phyloP scores from a whole-genome alignment of 345 rosid species.

The Microcos paniculata region DNA sequence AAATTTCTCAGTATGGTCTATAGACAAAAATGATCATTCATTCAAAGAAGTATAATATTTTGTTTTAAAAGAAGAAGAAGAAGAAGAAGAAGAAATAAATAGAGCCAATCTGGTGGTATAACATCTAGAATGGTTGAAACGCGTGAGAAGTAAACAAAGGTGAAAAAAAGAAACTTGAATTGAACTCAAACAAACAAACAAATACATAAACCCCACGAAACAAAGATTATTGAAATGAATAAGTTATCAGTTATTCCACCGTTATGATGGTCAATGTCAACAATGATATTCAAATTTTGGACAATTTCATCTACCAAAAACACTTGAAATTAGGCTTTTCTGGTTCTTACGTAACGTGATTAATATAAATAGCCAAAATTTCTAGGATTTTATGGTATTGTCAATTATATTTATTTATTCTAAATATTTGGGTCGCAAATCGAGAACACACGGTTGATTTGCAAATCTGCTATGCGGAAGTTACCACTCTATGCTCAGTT shows the following conservation, averaged over 20 bases:
- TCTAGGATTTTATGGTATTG: not conserved
- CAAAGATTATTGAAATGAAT: not conserved
- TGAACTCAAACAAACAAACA: not conserved
- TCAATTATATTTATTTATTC: no score
- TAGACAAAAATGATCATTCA: no score
- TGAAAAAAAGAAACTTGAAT: not conserved
- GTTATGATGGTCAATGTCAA: not conserved
- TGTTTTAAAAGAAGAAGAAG: not conserved
- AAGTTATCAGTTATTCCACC: not conserved
- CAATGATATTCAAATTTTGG: not conserved
- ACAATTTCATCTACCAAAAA: not conserved
- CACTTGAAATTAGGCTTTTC: not conserved
- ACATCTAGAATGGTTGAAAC: not conserved
- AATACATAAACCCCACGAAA: not conserved
- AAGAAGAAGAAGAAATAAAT: no score
- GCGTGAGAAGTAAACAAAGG: not conserved
- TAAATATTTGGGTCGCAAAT: not conserved
- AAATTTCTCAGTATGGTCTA: no score
- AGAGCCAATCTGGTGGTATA: not conserved
- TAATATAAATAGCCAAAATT: not conserved
- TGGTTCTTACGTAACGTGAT: no score
- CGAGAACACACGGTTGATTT: not conserved
- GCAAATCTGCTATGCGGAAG: not conserved
- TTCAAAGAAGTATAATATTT: no score
- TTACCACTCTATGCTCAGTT: not conserved